Percentiles rank a stretch among this genome's conserved stretches.
Conservation (phyloP, 1,284 basidiomycete species). For the Mycena sp. region DNA sequence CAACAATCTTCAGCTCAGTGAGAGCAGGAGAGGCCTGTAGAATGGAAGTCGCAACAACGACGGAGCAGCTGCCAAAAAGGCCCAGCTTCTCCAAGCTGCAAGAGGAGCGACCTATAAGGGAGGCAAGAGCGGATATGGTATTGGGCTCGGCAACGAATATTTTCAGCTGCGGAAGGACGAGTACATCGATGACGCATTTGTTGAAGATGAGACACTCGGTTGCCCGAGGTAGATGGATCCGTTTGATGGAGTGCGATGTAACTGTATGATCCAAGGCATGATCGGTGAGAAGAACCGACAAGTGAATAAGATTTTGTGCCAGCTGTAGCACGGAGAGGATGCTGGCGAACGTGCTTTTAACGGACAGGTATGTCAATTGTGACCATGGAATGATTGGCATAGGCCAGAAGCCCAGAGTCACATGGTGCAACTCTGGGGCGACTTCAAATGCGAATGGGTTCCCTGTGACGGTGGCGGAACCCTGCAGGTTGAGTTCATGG, state of each 20-base stretch:
- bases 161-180: not conserved
- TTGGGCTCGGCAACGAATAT: not conserved
- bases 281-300: not conserved
- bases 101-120: not conserved
- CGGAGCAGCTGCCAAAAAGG: conserved; percentile 54
- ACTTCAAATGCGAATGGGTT: not conserved
- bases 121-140: not conserved
- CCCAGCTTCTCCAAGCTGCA: conserved; percentile 43
- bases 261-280: not conserved
- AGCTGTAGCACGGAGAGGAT: not conserved
- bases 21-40: not conserved
- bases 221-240: not conserved
- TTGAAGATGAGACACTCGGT: not conserved
- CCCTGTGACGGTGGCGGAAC: not conserved
- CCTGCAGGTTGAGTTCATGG: not conserved
- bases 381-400: not conserved
- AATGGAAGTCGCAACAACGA: not conserved
- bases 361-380: not conserved
- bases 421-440: not conserved
- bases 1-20: not conserved
- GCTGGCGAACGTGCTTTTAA: not conserved
- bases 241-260: not conserved
- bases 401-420: not conserved
- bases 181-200: not conserved
- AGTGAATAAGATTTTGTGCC: not conserved